Base-by-base conservation (phyloP, 331 rosid genomes). In the Malus hybrid region DNA sequence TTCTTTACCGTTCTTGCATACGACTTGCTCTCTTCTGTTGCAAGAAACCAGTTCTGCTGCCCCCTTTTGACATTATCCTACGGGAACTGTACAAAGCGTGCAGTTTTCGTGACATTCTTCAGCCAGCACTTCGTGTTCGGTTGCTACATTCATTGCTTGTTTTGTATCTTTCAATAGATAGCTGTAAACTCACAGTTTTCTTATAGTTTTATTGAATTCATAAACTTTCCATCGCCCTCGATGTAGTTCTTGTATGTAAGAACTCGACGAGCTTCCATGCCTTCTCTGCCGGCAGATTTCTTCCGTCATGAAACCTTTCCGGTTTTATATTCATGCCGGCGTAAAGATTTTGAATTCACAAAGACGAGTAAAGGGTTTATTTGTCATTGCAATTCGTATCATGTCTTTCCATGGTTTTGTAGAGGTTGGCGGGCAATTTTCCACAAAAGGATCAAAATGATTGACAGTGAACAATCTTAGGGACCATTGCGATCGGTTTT, bases 41-140 rank as follows among this genome's bases (percentile, higher is more conserved):
- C 19, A 68, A 68, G 73, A 73, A 39, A 69, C 74, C 78, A 62
- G 26, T 77, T 63, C 58, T 33, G 39, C 77, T 5, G 64, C 6
- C 58, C 74, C 42, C 1, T 73, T 73, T 60, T 73, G 77, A 73
- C 30, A 73, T 39, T 39, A 39, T 42, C 44, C 69, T 28, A 73
- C 30, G 19, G 77, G 12, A 73, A 42, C 19, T 18, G 67, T 58
- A 18, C 33, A 18, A 61, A 36, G 14, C 33, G 29, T 22, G 7
- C 12, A 1, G 14, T 71, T 71, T 57, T 64, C 66, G 71, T 50
- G 76, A 58, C 71, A 66, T 76, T 13, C 72, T 42, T 73, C 77
- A 10, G 68, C 58, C 58, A 39, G 34, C 53, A 36, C 9, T 57
- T 34, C 24, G 53, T 60, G 68, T 42, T 73, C 7, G 32, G 19